Conservation (phyloP, 2,329 filamentous ascomycete species). For the Neofusicoccum ribis region DNA sequence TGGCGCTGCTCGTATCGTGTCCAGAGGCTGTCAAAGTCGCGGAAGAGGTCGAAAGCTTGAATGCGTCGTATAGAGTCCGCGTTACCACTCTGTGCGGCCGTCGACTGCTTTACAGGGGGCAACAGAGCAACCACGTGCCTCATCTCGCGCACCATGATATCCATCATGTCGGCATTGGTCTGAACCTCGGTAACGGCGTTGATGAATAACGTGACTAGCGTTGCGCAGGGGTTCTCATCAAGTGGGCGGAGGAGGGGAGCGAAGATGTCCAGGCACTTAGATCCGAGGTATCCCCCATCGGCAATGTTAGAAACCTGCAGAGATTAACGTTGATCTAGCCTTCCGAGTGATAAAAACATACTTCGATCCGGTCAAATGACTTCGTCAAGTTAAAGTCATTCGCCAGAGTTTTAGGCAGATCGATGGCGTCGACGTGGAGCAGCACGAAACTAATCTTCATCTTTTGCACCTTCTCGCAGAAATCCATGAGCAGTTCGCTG, state of each 20-base stretch:
- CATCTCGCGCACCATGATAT: too few species aligned
- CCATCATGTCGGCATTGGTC: too few species aligned
- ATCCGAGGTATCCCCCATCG: too few species aligned
- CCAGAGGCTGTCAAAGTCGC: constrained; percentile 1
- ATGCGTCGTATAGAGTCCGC: not conserved
- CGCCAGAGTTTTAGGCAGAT: not conserved
- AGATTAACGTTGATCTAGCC: too few species aligned
- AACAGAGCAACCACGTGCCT: too few species aligned
- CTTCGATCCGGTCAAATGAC: constrained; percentile 43
- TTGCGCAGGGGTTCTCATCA: too few species aligned
- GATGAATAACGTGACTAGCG: too few species aligned
- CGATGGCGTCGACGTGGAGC: constrained; percentile 28
- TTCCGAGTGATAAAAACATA: constrained; percentile 25
- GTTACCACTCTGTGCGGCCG: not conserved
- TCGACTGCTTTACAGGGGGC: too few species aligned
- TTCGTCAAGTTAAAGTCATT: not conserved
- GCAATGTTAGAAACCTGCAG: too few species aligned
- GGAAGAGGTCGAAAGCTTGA: constrained; percentile 9
- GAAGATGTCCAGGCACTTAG: too few species aligned
- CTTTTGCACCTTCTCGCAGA: constrained; percentile 30
- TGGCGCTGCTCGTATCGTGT: not conserved
- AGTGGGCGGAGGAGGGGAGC: too few species aligned
- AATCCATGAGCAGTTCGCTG: constrained; percentile 30
- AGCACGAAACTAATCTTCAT: constrained; percentile 31
- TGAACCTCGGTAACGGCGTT: too few species aligned